phyloP scores from a whole-genome alignment of 83 land plant species.

The Diphasiastrum complanatum region DNA sequence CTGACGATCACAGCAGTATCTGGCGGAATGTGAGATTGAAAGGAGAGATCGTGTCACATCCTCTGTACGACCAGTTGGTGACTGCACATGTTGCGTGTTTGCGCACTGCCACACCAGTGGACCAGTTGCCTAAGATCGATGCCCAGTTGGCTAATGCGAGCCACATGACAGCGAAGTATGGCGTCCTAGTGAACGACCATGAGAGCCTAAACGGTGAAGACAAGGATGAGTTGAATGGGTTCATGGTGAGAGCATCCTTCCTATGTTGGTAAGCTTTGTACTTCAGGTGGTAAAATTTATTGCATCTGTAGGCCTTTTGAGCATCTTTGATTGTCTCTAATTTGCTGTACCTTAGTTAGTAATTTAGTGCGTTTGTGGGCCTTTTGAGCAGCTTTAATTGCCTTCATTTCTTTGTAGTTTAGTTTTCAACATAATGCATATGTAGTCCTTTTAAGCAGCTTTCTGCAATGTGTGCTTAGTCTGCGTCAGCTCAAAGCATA shows the following conservation, averaged over 20 bases:
- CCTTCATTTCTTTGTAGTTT: too few species aligned
- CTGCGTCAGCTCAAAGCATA: too few species aligned
- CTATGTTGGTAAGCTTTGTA: not conserved
- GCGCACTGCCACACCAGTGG: constrained; percentile 83
- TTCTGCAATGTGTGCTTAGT: too few species aligned
- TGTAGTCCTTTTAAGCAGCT: too few species aligned
- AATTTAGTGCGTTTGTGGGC: too few species aligned
- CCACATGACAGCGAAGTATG: constrained; percentile 69
- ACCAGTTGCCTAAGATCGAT: constrained; percentile 74
- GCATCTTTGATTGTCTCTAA: not conserved
- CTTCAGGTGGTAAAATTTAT: not conserved
- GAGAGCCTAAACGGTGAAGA: constrained; percentile 30
- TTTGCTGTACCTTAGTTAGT: too few species aligned
- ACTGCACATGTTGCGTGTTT: constrained; percentile 83
- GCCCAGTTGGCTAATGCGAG: constrained; percentile 79
- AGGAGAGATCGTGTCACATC: constrained; percentile 72
- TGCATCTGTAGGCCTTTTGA: too few species aligned
- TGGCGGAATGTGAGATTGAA: constrained; percentile 50
- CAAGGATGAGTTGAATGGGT: constrained; percentile 70
- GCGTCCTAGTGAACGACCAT: constrained; percentile 28
- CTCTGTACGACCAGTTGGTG: constrained; percentile 76
- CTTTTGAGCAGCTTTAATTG: too few species aligned
- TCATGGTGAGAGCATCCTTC: constrained; percentile 45
- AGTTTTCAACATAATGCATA: too few species aligned
- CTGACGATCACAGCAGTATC: too few species aligned